Evolutionary conservation across 2,329 filamentous ascomycete species (phyloP), one percentile per base, ranked within the genome.

Genomic region (Xylogone sp.): DNA sequence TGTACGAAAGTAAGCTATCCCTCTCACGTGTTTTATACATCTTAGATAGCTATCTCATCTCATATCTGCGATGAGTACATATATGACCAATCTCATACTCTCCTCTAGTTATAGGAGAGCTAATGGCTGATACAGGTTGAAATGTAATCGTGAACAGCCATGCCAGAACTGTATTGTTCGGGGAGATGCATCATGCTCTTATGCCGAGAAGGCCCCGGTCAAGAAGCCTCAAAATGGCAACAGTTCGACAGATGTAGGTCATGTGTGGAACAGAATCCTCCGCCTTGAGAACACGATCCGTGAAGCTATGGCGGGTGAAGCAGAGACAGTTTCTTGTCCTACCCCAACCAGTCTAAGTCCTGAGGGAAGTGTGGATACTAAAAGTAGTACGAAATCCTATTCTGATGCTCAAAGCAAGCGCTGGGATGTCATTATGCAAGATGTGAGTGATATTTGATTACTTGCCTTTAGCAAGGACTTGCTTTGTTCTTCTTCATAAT

Each of bases 371-470:
- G 63, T 63, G 48, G 69, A 68, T 8, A 73, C 71, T 42, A 77
- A 72, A 12, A 81, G 78, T 53, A 72, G 81, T 3, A 78, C 5
- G 5, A 39, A 39, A 16, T 4, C n/a, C 4, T 39, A 7, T 18
- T 16, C n/a, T 39, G 34, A 39, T 9, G n/a, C 13, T 6, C 34
- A 79, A 3, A 77, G 77, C 10, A 82, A 79, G 43, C 78, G 83
- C 54, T 81, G 79, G 55, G 76, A 81, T 72, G 77, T 78, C 3
- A 80, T 83, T 63, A 62, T 82, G 12, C 77, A 82, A 58, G 78
- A 83, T 66, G 78, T 81, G 57, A 71, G 76, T 48, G 20, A 1
- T 22, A 13, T 12, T 44, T 10, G 20, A 10, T 21, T 10, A 3
- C 12, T n/a, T n/a, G 7, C 16, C 9, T 46, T 39, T 39, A 16